Base-by-base conservation (phyloP, 2,329 filamentous ascomycete genomes). In the Pseudopyricularia javanii region DNA sequence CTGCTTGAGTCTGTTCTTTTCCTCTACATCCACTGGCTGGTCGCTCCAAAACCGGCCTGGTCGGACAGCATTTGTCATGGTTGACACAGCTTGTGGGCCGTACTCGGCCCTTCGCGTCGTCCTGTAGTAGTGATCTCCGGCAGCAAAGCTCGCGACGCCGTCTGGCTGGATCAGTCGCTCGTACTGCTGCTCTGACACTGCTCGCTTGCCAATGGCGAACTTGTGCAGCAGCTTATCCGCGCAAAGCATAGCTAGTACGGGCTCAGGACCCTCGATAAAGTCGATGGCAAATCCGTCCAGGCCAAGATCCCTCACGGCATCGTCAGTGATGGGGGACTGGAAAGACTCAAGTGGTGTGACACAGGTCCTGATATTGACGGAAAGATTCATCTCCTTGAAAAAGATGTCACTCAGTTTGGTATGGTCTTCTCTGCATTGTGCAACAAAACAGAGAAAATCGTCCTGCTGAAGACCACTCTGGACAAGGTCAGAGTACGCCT, bases 201-300 rank as follows among this genome's bases (percentile, higher is more conserved):
- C 80, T 5, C 65, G 66, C 14, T 82, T 70, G 15, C 79, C 74
- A 47, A 91, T 76, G 0, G 81, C 88, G 6, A 84, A 83, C 26
- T 73, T 70, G 60, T 95, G 82, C 7, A 96, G 67, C 52, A 72
- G 76, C 54, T 77, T 80, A 59, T 87, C 84, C 12, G 82, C 78
- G 66, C 90, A 96, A 22, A 98, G 78, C 86, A 95, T 93, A 7
- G 88, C 85, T 33, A 97, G 70, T 1, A 98, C 88, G 2, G 87
- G 78, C 1, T 85, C 82, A 0, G 94, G 94, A 0, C 91, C 93
- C 33, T 83, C 76, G 6, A 98, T 64, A 54, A 79, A 88, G 62
- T 97, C 86, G 26, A 87, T 74, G 1, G 89, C 83, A 70, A 86
- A 95, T 2, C 85, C 83, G 57, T 94, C 85, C 50, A 98, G 79